These are phyloP conservation scores for Camelina laxa DNA, from an alignment of 345 rosid genomes.

Conservation along the genomic window DNA sequence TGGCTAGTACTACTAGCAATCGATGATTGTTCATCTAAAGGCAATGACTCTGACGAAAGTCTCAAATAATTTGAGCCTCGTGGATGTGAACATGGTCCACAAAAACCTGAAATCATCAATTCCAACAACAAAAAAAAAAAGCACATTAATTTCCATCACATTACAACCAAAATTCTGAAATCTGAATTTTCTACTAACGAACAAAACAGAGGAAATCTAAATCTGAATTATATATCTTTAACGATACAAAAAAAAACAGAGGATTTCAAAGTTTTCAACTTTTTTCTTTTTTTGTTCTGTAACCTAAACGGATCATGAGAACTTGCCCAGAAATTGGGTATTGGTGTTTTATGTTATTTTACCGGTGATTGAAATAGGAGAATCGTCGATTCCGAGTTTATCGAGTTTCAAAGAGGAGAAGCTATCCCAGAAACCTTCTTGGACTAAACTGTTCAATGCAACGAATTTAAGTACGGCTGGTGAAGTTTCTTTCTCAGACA, in stretches of 20 bases:
- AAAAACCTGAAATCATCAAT: constrained; percentile 42
- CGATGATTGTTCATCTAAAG: constrained; percentile 50
- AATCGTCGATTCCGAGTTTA: constrained; percentile 85
- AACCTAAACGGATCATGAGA: constrained; percentile 30
- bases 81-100: constrained; percentile 85
- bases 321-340: background rate
- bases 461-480: constrained; percentile 66
- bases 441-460: constrained; percentile 75
- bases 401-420: constrained; percentile 88
- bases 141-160: constrained; percentile 44
- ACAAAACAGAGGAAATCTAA: background rate
- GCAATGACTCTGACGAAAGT: constrained; percentile 76
- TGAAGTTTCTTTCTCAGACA: constrained; percentile 30
- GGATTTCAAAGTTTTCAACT: constrained; percentile 15
- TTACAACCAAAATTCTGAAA: background rate
- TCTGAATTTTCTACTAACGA: constrained; percentile 31
- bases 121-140: background rate
- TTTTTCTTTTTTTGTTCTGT: background rate
- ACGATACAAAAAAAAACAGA: background rate
- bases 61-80: constrained; percentile 76
- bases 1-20: constrained; percentile 15
- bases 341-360: background rate
- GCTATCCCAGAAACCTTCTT: constrained; percentile 95
- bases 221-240: background rate
- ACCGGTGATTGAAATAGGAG: constrained; percentile 85